These are phyloP conservation scores for Mesostigma viride DNA, from an alignment of 139 green algal genomes.

Conservation along the genomic window DNA sequence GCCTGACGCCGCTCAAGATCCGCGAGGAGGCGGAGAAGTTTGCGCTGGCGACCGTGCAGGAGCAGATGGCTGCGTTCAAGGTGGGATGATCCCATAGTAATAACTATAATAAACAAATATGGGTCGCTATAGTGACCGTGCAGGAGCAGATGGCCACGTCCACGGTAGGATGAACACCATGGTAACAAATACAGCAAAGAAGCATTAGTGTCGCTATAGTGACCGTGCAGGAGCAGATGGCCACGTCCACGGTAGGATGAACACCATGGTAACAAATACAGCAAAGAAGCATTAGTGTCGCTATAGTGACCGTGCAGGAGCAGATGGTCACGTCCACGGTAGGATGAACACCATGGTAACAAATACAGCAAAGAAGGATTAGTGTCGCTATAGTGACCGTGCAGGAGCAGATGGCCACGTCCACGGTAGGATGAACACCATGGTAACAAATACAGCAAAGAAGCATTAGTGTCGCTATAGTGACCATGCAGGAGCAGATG, in stretches of 20 bases:
- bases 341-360: not conserved
- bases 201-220: too few species aligned
- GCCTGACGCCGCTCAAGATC: conserved; percentile 69
- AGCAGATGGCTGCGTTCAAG: conserved; percentile 81
- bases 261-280: too few species aligned
- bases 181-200: too few species aligned
- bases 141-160: conserved; percentile 82
- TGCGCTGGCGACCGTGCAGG: conserved; percentile 74
- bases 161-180: conserved; percentile 33
- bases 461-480: too few species aligned
- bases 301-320: too few species aligned
- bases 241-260: conserved; percentile 66
- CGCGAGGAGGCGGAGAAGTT: conserved; percentile 73
- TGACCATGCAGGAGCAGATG: too few species aligned
- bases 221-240: too few species aligned
- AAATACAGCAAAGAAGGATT: too few species aligned
- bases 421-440: conserved; percentile 44
- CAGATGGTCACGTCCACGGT: conserved; percentile 75
- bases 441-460: too few species aligned
- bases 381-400: conserved; percentile 80
- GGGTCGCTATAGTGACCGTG: too few species aligned
- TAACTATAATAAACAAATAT: too few species aligned
- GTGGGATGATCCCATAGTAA: not conserved
- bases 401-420: conserved; percentile 73
- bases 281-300: too few species aligned